A percentile compares a stretch with the other conserved stretches of the same genome.
Evolutionary conservation across 1,139 yeast genomes (phyloP).

Genomic region (Geotrichum reessii): DNA sequence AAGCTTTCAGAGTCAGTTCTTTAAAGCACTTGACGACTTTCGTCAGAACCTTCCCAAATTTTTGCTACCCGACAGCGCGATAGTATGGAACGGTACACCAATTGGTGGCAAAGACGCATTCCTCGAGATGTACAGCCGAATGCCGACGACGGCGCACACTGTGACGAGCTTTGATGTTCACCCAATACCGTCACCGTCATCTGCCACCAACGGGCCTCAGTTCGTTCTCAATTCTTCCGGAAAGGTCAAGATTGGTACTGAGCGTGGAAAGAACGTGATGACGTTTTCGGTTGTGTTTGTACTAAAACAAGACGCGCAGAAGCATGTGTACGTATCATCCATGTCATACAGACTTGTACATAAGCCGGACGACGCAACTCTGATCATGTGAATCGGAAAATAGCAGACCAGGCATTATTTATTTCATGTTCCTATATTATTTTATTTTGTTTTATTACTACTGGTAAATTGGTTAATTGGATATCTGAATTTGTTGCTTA

Average conservation of each 20-base stretch:
- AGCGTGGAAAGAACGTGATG: conserved; percentile 29
- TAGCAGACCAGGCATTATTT: not conserved
- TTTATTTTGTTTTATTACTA: no score
- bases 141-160: conserved; percentile 35
- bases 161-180: conserved; percentile 34
- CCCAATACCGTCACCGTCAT: conserved; percentile 30
- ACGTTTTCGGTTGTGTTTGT: conserved; percentile 35
- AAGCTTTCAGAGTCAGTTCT: conserved; percentile 27
- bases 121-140: conserved; percentile 28
- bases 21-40: conserved; percentile 29
- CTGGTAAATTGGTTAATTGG: no score
- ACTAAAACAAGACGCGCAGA: conserved; percentile 25
- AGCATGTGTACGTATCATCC: conserved; percentile 27
- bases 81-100: conserved; percentile 40
- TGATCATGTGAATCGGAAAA: conserved; percentile 18
- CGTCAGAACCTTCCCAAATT: conserved; percentile 28
- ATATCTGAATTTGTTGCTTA: no score
- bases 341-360: conserved; percentile 35
- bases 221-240: conserved; percentile 33
- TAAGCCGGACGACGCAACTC: conserved; percentile 32
- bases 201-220: conserved; percentile 17
- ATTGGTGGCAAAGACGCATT: conserved; percentile 36
- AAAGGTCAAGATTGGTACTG: conserved; percentile 31
- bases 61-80: conserved; percentile 31
- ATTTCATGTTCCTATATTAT: no score